These are phyloP conservation scores for Citrus inodora DNA, from an alignment of 345 rosid species.

Conservation along the genomic window DNA sequence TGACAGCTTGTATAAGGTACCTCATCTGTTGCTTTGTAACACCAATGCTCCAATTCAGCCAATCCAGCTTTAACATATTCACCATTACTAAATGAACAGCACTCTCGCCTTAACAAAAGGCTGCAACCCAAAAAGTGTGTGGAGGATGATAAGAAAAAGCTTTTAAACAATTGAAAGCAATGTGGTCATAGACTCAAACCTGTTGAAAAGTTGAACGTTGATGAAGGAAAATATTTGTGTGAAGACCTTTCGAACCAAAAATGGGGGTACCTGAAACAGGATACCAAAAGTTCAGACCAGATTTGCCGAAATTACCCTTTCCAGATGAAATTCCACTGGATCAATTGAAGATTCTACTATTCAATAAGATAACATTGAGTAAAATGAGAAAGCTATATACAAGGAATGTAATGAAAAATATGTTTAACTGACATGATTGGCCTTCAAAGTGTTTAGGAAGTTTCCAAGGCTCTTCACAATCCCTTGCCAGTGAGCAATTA, in stretches of 20 bases:
- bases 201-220: slow-evolving; percentile 94
- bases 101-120: slow-evolving; percentile 81
- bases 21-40: slow-evolving; percentile 92
- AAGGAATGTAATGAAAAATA: neutral
- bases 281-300: neutral
- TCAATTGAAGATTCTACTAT: neutral
- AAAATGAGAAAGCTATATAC: neutral
- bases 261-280: slow-evolving; percentile 75
- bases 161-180: neutral
- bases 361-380: neutral
- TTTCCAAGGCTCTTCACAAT: slow-evolving; percentile 91
- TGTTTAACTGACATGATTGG: slow-evolving; percentile 54
- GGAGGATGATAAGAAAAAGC: neutral
- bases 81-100: slow-evolving; percentile 95
- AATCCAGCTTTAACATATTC: slow-evolving; percentile 92
- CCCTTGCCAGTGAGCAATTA: slow-evolving; percentile 98
- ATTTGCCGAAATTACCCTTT: neutral
- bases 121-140: slow-evolving; percentile 31
- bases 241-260: slow-evolving; percentile 90
- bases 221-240: slow-evolving; percentile 95
- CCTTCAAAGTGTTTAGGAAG: slow-evolving; percentile 72
- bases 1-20: slow-evolving; percentile 30
- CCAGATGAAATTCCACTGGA: neutral
- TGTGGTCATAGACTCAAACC: slow-evolving; percentile 32
- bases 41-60: slow-evolving; percentile 96